These are phyloP conservation scores for Harrya chromipes DNA, from an alignment of 768 basidiomycete species.

Conservation along the genomic window DNA sequence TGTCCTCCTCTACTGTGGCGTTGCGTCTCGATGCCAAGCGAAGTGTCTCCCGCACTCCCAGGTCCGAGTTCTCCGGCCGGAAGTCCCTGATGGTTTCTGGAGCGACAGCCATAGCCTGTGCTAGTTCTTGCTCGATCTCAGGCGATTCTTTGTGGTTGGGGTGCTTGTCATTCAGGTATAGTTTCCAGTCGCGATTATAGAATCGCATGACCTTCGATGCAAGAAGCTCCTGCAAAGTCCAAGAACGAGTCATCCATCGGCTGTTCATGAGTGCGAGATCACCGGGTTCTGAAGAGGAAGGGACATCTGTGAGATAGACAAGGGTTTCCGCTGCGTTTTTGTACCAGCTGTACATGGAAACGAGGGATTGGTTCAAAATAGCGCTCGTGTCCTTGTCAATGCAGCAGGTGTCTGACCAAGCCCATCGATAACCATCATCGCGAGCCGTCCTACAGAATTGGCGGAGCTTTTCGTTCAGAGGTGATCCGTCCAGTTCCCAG, in stretches of 20 bases:
- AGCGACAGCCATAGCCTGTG: neutral
- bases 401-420: neutral
- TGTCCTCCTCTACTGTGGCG: slow-evolving; percentile 16
- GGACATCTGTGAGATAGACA: neutral
- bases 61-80: neutral
- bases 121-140: neutral
- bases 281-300: neutral
- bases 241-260: neutral
- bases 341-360: slow-evolving; percentile 7
- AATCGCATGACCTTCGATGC: neutral
- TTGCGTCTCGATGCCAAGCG: slow-evolving; percentile 14
- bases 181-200: neutral
- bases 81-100: neutral
- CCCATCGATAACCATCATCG: neutral
- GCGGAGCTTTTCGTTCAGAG: neutral
- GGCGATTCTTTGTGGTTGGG: neutral
- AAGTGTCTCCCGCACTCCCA: neutral
- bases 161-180: neutral
- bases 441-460: neutral
- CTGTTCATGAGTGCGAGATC: neutral
- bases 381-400: neutral
- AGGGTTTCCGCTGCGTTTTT: neutral
- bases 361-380: neutral
- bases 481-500: neutral
- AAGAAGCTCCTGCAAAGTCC: neutral